Percentiles rank a stretch among this genome's conserved stretches.
Evolutionary conservation across 2,329 filamentous ascomycete species (phyloP).

Genomic region (Alternaria atra): DNA sequence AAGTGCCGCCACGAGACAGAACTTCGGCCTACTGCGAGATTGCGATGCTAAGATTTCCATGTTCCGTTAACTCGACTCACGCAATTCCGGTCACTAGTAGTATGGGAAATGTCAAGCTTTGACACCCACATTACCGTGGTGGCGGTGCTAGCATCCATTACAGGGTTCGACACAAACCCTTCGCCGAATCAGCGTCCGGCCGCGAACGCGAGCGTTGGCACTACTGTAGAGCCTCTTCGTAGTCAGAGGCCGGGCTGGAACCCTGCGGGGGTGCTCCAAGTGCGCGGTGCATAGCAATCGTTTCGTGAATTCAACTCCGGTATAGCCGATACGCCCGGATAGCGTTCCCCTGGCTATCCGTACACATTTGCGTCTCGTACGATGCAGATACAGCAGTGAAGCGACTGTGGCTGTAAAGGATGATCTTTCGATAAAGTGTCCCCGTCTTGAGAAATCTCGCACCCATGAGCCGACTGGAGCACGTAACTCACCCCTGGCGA

Average conservation of each 20-base stretch:
- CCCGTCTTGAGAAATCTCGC: slow-evolving; percentile 2
- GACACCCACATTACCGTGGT: slow-evolving; percentile 23
- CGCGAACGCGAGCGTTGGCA: slow-evolving; percentile 5
- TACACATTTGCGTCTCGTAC: background rate
- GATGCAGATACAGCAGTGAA: slow-evolving; percentile 8
- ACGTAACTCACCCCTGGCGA: slow-evolving; percentile 15
- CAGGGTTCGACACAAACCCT: slow-evolving; percentile 12
- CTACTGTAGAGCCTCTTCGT: slow-evolving; percentile 15
- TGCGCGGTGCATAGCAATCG: slow-evolving; percentile 1
- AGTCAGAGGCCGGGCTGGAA: background rate
- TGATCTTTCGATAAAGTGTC: slow-evolving; percentile 12
- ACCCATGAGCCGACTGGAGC: slow-evolving; percentile 6
- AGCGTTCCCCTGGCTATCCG: background rate
- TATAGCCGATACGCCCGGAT: background rate
- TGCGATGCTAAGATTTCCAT: slow-evolving; percentile 22
- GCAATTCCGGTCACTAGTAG: slow-evolving; percentile 17
- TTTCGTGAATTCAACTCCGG: slow-evolving; percentile 2
- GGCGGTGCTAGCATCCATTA: slow-evolving; percentile 22
- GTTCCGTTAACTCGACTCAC: slow-evolving; percentile 14
- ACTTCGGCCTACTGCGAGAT: background rate
- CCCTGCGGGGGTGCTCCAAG: slow-evolving; percentile 7
- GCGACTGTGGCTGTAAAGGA: slow-evolving; percentile 30
- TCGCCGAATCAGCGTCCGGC: slow-evolving; percentile 11
- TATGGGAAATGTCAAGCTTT: slow-evolving; percentile 30
- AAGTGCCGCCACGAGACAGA: background rate